phyloP scores from a whole-genome alignment of 768 basidiomycete species.

The Podaxis sp. region DNA sequence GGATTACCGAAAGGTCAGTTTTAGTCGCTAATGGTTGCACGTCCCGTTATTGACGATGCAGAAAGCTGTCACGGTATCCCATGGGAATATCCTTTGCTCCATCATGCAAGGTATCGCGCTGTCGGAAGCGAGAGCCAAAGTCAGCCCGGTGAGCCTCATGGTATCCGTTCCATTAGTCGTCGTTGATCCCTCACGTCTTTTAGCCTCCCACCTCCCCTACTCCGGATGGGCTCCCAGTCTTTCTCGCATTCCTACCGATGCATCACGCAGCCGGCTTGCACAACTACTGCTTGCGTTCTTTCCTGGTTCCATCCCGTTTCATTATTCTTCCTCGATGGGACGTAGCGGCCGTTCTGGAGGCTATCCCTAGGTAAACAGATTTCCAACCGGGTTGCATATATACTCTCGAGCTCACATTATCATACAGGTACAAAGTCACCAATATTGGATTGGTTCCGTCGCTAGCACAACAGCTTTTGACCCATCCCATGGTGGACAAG shows the following conservation, averaged over 20 bases:
- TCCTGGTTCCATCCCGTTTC: constrained; percentile 44
- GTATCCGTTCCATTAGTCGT: not conserved
- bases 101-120: constrained; percentile 36
- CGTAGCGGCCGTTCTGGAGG: constrained; percentile 44
- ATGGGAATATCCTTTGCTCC: constrained; percentile 55
- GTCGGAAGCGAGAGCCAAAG: constrained; percentile 28
- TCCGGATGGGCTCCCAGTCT: constrained; percentile 44
- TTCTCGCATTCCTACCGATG: constrained; percentile 61
- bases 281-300: constrained; percentile 44
- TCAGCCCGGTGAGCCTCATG: constrained; percentile 34
- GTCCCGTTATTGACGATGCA: not conserved
- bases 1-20: constrained; percentile 67
- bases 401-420: too few species aligned
- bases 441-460: constrained; percentile 46
- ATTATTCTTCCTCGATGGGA: constrained; percentile 63
- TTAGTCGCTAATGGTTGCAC: not conserved
- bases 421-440: too few species aligned
- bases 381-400: not conserved
- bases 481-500: constrained; percentile 46
- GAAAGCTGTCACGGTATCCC: constrained; percentile 68
- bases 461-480: constrained; percentile 59
- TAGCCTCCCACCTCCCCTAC: constrained; percentile 39
- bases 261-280: constrained; percentile 67
- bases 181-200: not conserved
- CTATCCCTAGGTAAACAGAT: constrained; percentile 54